Conservation (phyloP, 208 protist species). For the Wallacemonas rigidus region DNA sequence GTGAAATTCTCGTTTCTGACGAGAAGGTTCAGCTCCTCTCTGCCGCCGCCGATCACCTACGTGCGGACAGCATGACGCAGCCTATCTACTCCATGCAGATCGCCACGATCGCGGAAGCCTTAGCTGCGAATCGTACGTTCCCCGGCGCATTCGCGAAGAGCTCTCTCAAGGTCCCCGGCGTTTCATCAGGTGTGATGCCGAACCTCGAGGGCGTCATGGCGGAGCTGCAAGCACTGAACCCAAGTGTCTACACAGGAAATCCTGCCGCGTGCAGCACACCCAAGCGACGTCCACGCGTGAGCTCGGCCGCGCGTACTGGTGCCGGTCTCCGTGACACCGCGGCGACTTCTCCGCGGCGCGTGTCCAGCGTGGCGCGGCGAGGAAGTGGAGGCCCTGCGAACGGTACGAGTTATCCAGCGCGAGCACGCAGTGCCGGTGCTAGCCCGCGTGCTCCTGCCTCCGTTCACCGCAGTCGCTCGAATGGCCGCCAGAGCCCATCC, state of each 20-base stretch:
- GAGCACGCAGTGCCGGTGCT: neutral
- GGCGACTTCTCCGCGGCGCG: conserved; percentile 1
- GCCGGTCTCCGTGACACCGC: neutral
- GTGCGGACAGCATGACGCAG: conserved; percentile 36
- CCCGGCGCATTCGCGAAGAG: conserved; percentile 50
- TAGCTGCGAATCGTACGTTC: conserved; percentile 47
- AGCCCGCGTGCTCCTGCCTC: neutral
- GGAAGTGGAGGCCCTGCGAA: too few species aligned
- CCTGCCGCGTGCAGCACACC: neutral
- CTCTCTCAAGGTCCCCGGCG: conserved; percentile 44
- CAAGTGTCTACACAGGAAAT: conserved; percentile 9
- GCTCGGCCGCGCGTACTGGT: neutral
- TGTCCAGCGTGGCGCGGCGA: neutral
- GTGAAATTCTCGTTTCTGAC: conserved; percentile 72
- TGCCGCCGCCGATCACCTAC: conserved; percentile 72
- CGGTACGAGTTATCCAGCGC: too few species aligned
- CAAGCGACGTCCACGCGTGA: neutral
- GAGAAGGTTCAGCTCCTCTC: conserved; percentile 77
- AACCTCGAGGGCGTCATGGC: conserved; percentile 75
- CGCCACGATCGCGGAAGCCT: conserved; percentile 76
- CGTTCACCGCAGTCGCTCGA: neutral
- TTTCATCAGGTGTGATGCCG: conserved; percentile 53
- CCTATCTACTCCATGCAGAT: conserved; percentile 88
- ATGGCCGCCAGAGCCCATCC: neutral
- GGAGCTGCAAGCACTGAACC: conserved; percentile 54